Evolutionary conservation across 2,329 filamentous ascomycete genomes (phyloP), one percentile per base, ranked within the genome.

Genomic region (Alternaria sp.): DNA sequence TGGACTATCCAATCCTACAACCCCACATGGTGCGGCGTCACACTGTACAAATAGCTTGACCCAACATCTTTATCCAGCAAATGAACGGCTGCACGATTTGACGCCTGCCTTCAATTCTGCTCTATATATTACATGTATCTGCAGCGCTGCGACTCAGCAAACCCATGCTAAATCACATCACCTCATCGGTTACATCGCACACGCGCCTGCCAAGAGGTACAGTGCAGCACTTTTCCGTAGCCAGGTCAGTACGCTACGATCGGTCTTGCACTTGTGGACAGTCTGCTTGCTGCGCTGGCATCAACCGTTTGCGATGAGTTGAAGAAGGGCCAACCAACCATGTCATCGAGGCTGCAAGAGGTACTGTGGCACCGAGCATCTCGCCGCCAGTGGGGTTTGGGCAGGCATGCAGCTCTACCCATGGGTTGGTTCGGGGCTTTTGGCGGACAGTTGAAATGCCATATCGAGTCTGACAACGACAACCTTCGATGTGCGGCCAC

Each of bases 161-260:
- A 60, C 56, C 54, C 54, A 55, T 58, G 54, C 58, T 51, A 52
- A 51, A 54, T 46, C 53, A 54, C 56, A 44, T 63, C 49, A 52
- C 51, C 49, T 48, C 59, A 52, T 58, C 51, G 40, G 42, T 49
- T 54, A 46, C 23, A 28, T 58, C 48, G 51, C 53, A 60, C 53
- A 52, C 51, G 42, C 54, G 44, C 51, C 37, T 41, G 45, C 58
- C 50, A 54, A 52, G 57, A 36, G 39, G 40, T 41, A 37, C 41
- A 39, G 31, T 56, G 52, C 60, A 54, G 41, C 56, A 39, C 49
- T 37, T 28, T 33, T 10, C 31, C 46, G 33, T 17, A 17, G 42
- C 14, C 36, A 28, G 51, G 17, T 24, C 49, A 54, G 42, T 41
- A 40, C 26, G 48, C 48, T 37, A 21, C 36, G n/a, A 26, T 40